phyloP scores from a whole-genome alignment of 176 grass and related monocot species.

The Carex scoparia region DNA sequence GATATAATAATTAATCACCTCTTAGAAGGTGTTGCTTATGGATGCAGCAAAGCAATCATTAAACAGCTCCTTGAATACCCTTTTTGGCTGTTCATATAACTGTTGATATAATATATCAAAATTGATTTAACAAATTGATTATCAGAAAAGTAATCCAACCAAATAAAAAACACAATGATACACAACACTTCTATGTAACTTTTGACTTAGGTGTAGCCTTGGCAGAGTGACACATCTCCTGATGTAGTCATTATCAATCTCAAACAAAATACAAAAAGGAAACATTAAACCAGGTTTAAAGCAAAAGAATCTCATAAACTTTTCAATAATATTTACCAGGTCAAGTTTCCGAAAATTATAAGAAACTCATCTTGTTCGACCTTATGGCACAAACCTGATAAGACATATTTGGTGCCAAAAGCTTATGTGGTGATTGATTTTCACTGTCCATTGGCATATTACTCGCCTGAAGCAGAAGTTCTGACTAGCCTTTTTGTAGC shows the following conservation, averaged over 20 bases:
- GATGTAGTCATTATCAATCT: neutral
- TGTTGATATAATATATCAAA: neutral
- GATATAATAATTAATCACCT: neutral
- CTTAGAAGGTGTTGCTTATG: neutral
- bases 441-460: constrained; percentile 79
- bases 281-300: neutral
- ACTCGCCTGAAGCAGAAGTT: constrained; percentile 68
- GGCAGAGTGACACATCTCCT: neutral
- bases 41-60: neutral
- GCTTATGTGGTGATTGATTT: constrained; percentile 78
- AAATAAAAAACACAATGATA: neutral
- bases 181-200: neutral
- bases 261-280: neutral
- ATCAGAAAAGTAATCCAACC: neutral
- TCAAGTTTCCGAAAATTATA: constrained; percentile 57
- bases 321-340: constrained; percentile 38
- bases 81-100: neutral
- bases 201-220: constrained; percentile 4
- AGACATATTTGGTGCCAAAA: constrained; percentile 73
- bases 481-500: constrained; percentile 53
- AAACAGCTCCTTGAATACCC: neutral
- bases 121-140: constrained; percentile 4
- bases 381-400: constrained; percentile 90
- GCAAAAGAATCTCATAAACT: neutral
- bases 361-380: constrained; percentile 63